These are phyloP conservation scores for Astrephomene gubernaculifera DNA, from an alignment of 139 green algal species.

Conservation along the genomic window DNA sequence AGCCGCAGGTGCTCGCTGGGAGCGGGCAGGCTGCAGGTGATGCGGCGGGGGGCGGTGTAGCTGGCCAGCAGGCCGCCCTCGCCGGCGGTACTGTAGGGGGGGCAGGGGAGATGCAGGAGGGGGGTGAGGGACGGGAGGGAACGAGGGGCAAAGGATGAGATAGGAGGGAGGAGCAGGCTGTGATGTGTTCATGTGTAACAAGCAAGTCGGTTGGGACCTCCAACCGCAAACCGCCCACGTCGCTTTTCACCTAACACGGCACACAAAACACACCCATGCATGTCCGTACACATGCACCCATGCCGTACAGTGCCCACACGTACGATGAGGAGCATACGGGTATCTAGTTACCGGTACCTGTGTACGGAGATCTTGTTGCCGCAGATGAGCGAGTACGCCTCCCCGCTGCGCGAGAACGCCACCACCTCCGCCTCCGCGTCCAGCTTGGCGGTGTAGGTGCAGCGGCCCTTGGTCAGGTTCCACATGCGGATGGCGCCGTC, in stretches of 20 bases:
- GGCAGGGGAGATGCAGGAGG: neutral
- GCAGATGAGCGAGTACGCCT: constrained; percentile 63
- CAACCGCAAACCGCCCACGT: no score
- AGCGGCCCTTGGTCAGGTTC: constrained; percentile 78
- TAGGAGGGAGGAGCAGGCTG: neutral
- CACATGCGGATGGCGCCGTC: constrained; percentile 87
- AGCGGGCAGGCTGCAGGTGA: constrained; percentile 50
- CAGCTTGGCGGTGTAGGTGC: constrained; percentile 73
- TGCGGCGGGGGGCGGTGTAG: constrained; percentile 51
- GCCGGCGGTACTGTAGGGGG: neutral
- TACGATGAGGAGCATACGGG: no score
- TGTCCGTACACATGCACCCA: no score
- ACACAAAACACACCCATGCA: neutral
- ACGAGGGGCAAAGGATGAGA: neutral
- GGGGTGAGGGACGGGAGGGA: neutral
- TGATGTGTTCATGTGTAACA: neutral
- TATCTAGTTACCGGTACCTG: constrained; percentile 9
- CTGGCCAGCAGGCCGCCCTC: constrained; percentile 31
- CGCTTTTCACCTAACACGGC: no score
- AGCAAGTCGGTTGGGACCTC: neutral
- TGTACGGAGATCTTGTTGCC: constrained; percentile 63
- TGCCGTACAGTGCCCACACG: no score
- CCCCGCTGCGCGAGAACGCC: constrained; percentile 58
- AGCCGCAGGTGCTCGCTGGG: constrained; percentile 37
- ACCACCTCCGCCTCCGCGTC: constrained; percentile 67